Evolutionary conservation across 1,139 yeast genomes (phyloP).

Genomic region (Suhomyces bolitotheri): DNA sequence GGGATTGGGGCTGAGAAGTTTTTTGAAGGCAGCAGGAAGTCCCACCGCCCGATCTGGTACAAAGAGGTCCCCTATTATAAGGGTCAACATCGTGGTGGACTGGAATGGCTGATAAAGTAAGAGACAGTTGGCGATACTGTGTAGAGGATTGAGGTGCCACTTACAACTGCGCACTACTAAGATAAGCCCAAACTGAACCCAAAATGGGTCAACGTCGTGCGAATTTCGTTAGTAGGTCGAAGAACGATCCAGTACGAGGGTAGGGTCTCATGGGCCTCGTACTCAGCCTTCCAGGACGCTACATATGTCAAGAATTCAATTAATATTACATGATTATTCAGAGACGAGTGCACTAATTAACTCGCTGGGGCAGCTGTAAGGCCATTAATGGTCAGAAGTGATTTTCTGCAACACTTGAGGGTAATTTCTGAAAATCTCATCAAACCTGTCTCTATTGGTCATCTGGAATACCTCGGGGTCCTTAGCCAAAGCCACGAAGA

Average conservation of each 20-base stretch:
- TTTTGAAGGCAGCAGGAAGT: conserved; percentile 59
- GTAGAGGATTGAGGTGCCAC: not conserved
- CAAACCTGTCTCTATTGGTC: conserved; percentile 75
- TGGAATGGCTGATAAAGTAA: not conserved
- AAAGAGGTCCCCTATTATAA: conserved; percentile 87
- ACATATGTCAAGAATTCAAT: too few relatives aligned
- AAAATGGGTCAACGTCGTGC: too few relatives aligned
- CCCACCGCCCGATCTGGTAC: conserved; percentile 83
- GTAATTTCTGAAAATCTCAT: conserved; percentile 67
- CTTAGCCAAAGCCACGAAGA: conserved; percentile 82
- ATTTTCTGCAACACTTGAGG: conserved; percentile 69
- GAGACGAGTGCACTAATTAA: too few relatives aligned
- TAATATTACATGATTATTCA: too few relatives aligned
- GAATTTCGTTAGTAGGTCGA: too few relatives aligned
- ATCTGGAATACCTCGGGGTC: conserved; percentile 84
- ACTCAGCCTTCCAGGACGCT: too few relatives aligned
- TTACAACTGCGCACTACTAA: not conserved
- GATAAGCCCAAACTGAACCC: too few relatives aligned
- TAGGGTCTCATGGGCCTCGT: too few relatives aligned
- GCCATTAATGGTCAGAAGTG: conserved; percentile 37
- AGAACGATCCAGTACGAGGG: too few relatives aligned
- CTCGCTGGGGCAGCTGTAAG: too few relatives aligned
- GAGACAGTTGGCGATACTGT: not conserved
- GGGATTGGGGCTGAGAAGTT: conserved; percentile 61
- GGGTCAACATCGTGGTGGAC: conserved; percentile 63